phyloP scores from a whole-genome alignment of 2,329 filamentous ascomycete genomes.

The Fusarium irregulare region DNA sequence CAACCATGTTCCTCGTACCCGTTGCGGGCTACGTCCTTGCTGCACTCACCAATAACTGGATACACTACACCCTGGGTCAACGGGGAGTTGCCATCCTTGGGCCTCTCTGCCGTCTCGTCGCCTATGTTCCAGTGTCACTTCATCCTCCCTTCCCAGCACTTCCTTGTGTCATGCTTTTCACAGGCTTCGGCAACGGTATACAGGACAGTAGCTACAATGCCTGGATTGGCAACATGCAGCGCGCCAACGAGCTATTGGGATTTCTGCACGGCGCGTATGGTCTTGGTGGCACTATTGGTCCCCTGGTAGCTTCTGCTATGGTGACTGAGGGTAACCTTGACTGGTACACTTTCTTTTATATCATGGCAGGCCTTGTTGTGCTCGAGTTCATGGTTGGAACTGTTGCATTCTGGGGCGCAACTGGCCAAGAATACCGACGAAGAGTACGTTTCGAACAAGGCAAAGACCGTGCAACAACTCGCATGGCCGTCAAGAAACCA shows the following conservation, averaged over 20 bases:
- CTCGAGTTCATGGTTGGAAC: slow-evolving; percentile 66
- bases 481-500: slow-evolving; percentile 58
- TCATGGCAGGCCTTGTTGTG: slow-evolving; percentile 71
- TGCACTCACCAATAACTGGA: slow-evolving; percentile 71
- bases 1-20: slow-evolving; percentile 74
- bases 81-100: slow-evolving; percentile 76
- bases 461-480: slow-evolving; percentile 59
- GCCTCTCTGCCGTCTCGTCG: slow-evolving; percentile 70
- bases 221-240: slow-evolving; percentile 76
- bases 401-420: slow-evolving; percentile 72
- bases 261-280: slow-evolving; percentile 79
- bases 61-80: slow-evolving; percentile 75
- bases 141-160: slow-evolving; percentile 78
- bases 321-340: slow-evolving; percentile 69
- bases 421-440: slow-evolving; percentile 63
- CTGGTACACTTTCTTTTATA: slow-evolving; percentile 82
- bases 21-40: slow-evolving; percentile 73
- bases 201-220: slow-evolving; percentile 70
- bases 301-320: slow-evolving; percentile 78
- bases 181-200: slow-evolving; percentile 78
- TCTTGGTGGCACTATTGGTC: slow-evolving; percentile 75
- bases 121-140: slow-evolving; percentile 72
- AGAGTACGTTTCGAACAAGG: slow-evolving; percentile 43
- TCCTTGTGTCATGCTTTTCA: slow-evolving; percentile 71
- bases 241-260: slow-evolving; percentile 78